These are phyloP conservation scores for Inosperma sp. DNA, from an alignment of 768 basidiomycete species.

Conservation along the genomic window DNA sequence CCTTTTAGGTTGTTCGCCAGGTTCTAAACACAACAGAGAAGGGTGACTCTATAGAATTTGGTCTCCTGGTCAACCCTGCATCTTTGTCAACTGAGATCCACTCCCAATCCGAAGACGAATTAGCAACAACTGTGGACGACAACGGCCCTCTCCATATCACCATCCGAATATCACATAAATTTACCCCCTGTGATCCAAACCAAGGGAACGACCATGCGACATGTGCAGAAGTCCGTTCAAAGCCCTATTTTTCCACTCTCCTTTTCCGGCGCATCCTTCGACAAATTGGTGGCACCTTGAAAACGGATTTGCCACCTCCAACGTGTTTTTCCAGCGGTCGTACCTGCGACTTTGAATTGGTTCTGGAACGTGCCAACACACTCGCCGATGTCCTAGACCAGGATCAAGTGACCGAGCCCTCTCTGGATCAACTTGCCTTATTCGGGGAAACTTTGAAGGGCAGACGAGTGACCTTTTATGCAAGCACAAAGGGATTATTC, in stretches of 20 bases:
- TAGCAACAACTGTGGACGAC: conserved; percentile 23
- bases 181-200: conserved; percentile 23
- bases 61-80: conserved; percentile 50
- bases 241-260: conserved; percentile 41
- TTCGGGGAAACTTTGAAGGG: conserved; percentile 84
- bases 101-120: conserved; percentile 20
- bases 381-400: conserved; percentile 41
- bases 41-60: conserved; percentile 84
- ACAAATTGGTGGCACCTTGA: conserved; percentile 51
- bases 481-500: conserved; percentile 82
- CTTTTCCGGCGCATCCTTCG: conserved; percentile 57
- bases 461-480: conserved; percentile 78
- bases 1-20: conserved; percentile 73
- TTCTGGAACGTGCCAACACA: conserved; percentile 57
- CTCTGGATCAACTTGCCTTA: conserved; percentile 65
- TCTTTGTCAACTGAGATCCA: conserved; percentile 7
- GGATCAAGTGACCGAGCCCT: conserved; percentile 66
- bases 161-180: conserved; percentile 50
- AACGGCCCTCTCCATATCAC: conserved; percentile 39
- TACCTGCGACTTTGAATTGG: conserved; percentile 62
- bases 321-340: conserved; percentile 42
- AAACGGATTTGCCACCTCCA: conserved; percentile 42
- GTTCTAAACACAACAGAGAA: conserved; percentile 59
- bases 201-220: conserved; percentile 19
- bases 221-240: conserved; percentile 37